Conservation (phyloP, 2,329 filamentous ascomycete genomes). For the Aspergillus spinulosporus region DNA sequence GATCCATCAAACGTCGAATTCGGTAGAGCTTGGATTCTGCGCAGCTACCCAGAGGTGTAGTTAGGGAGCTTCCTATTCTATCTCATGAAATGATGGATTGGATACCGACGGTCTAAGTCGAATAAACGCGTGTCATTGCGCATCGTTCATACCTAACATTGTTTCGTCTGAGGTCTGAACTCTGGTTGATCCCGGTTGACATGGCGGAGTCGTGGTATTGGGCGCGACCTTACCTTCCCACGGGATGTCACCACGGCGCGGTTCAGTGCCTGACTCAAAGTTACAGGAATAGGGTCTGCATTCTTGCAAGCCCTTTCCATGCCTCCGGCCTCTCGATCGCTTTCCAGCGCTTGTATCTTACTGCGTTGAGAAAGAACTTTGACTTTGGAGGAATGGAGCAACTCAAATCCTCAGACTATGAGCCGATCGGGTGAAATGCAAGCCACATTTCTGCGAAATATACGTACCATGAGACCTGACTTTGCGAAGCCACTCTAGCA, state of each 20-base stretch:
- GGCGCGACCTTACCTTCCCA: no score
- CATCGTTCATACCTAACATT: background rate
- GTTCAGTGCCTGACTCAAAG: background rate
- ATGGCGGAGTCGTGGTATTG: no score
- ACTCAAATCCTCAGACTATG: background rate
- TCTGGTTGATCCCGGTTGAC: background rate
- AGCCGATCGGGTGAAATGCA: background rate
- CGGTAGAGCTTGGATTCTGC: background rate
- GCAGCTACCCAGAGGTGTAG: constrained; percentile 16
- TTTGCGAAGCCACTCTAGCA: constrained; percentile 6
- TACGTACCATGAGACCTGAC: constrained; percentile 6
- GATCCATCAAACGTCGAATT: background rate
- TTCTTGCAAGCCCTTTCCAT: background rate
- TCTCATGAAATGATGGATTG: background rate
- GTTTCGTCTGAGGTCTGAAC: background rate
- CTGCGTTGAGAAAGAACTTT: background rate
- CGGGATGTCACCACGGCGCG: no score
- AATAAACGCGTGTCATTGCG: constrained; percentile 7
- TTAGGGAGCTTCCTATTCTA: constrained; percentile 9
- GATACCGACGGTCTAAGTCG: constrained; percentile 4
- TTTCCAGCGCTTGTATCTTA: background rate
- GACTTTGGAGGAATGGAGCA: background rate
- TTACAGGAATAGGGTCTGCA: background rate
- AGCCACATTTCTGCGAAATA: background rate
- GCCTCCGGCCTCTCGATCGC: background rate